Evolutionary conservation across 495 filamentous ascomycete genomes (phyloP).

Genomic region (Penicillium canescens): DNA sequence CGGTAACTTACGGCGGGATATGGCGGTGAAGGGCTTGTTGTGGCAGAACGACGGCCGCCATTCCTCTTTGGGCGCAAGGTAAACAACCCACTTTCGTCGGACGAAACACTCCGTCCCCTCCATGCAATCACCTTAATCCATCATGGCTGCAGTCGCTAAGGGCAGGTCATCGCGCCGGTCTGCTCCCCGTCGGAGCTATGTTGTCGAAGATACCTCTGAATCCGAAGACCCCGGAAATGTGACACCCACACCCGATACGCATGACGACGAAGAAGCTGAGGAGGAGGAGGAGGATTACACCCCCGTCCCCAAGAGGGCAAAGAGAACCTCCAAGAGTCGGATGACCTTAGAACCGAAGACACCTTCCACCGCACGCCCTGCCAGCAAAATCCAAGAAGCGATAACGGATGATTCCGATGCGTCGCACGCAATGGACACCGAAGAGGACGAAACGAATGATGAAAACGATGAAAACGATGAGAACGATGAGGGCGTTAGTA

Average conservation of each 20-base stretch:
- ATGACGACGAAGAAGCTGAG: slow-evolving; percentile 52
- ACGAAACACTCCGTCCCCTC: slow-evolving; percentile 24
- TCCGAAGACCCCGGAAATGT: slow-evolving; percentile 61
- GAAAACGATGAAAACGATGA: slow-evolving; percentile 31
- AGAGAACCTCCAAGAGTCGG: slow-evolving; percentile 52
- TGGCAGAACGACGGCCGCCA: slow-evolving; percentile 39
- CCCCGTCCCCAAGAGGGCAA: slow-evolving; percentile 59
- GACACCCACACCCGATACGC: slow-evolving; percentile 42
- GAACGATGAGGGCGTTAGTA: slow-evolving; percentile 36
- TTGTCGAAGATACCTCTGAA: slow-evolving; percentile 75
- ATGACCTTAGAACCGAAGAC: slow-evolving; percentile 56
- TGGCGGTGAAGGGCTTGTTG: slow-evolving; percentile 36
- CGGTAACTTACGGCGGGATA: slow-evolving; percentile 23
- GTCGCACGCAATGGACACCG: slow-evolving; percentile 24
- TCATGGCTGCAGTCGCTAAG: slow-evolving; percentile 63
- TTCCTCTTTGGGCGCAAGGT: slow-evolving; percentile 41
- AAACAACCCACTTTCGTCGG: slow-evolving; percentile 48
- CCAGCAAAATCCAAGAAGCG: slow-evolving; percentile 37
- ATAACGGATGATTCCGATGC: slow-evolving; percentile 32
- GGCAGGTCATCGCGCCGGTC: slow-evolving; percentile 74
- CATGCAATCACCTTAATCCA: slow-evolving; percentile 29
- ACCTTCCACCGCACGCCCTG: slow-evolving; percentile 38
- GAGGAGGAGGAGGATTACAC: slow-evolving; percentile 83
- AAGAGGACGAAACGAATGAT: slow-evolving; percentile 27
- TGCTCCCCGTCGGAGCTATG: slow-evolving; percentile 64